phyloP scores from a whole-genome alignment of 352 stramenopile species.

The Elongisporangium senticosum region DNA sequence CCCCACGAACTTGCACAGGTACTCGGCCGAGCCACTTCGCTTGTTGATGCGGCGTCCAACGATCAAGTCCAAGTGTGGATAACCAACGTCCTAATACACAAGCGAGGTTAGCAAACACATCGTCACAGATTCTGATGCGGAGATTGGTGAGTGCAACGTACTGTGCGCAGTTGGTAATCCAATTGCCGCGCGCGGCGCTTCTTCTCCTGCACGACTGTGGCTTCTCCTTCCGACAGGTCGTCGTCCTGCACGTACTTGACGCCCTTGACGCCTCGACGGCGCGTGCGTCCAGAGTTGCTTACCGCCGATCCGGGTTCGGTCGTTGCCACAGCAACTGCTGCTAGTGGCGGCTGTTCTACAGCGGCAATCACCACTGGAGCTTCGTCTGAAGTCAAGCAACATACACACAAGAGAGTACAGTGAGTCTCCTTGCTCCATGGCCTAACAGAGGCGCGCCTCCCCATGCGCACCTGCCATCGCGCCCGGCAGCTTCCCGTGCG shows the following conservation, averaged over 20 bases:
- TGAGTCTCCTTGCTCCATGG: not conserved
- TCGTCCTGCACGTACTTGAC: conserved; percentile 75
- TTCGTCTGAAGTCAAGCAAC: not conserved
- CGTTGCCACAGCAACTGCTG: not conserved
- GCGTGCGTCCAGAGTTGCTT: conserved; percentile 19
- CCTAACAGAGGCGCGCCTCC: conserved; percentile 1
- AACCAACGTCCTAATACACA: conserved; percentile 43
- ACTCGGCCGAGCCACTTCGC: conserved; percentile 64
- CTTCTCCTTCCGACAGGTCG: conserved; percentile 60
- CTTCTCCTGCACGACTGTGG: conserved; percentile 47
- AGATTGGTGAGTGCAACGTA: conserved; percentile 12
- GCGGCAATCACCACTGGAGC: not conserved
- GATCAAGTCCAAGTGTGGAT: conserved; percentile 77
- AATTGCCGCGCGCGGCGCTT: conserved; percentile 69
- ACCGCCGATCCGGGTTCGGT: conserved; percentile 1
- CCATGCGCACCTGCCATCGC: conserved; percentile 2
- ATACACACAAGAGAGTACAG: not conserved
- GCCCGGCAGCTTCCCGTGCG: not conserved
- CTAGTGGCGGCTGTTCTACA: not conserved
- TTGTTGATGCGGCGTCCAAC: conserved; percentile 78
- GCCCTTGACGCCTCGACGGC: conserved; percentile 40
- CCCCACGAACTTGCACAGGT: conserved; percentile 84
- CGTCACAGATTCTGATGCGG: not conserved
- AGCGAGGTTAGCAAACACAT: not conserved
- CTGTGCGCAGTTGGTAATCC: conserved; percentile 57